phyloP scores from a whole-genome alignment of 257 asterid species.

The Henckelia pumila region DNA sequence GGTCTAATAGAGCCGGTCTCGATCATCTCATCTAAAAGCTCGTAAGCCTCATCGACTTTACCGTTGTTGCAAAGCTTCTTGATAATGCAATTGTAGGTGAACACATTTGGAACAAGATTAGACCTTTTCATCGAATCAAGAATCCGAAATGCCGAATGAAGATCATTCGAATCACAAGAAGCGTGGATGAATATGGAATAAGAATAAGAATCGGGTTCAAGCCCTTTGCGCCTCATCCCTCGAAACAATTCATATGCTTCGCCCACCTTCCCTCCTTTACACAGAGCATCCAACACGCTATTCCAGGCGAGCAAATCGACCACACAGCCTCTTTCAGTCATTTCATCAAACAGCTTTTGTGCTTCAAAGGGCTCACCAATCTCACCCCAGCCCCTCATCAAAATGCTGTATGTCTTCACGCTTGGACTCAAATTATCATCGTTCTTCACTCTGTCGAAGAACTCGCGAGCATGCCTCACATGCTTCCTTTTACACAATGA shows the following conservation, averaged over 20 bases:
- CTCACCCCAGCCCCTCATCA: constrained; percentile 87
- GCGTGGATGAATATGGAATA: constrained; percentile 72
- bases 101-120: constrained; percentile 66
- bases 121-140: constrained; percentile 72
- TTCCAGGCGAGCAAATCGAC: constrained; percentile 81
- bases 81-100: constrained; percentile 63
- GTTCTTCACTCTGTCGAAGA: constrained; percentile 54
- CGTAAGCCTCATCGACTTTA: constrained; percentile 67
- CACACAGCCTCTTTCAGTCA: constrained; percentile 56
- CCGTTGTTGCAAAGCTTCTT: constrained; percentile 68
- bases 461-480: constrained; percentile 59
- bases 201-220: constrained; percentile 76
- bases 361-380: constrained; percentile 47
- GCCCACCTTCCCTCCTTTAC: constrained; percentile 69
- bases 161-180: constrained; percentile 51
- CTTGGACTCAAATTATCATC: constrained; percentile 37
- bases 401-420: constrained; percentile 70
- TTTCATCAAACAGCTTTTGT: constrained; percentile 68
- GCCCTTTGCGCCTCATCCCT: constrained; percentile 51
- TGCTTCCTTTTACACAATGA: constrained; percentile 69
- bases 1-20: constrained; percentile 43
- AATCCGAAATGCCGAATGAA: constrained; percentile 60
- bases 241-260: constrained; percentile 61
- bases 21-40: constrained; percentile 70
- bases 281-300: constrained; percentile 59